phyloP scores from a whole-genome alignment of 2,329 filamentous ascomycete species.

The Neofusicoccum ribis region DNA sequence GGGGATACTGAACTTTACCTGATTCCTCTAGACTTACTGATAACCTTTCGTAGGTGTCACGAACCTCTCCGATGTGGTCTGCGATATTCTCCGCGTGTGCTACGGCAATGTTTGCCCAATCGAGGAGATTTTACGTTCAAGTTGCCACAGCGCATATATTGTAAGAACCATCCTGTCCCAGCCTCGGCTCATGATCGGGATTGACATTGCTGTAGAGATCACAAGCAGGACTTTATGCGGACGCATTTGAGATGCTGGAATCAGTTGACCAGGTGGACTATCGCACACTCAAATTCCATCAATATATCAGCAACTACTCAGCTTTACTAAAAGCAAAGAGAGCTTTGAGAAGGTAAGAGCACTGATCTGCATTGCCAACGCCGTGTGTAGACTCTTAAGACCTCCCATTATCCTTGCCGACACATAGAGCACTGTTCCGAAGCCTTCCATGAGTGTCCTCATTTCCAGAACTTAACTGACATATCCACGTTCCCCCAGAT shows the following conservation, averaged over 20 bases:
- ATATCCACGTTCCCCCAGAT: constrained; percentile 36
- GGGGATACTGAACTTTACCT: constrained; percentile 27
- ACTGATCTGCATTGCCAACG: not conserved
- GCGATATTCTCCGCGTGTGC: constrained; percentile 74
- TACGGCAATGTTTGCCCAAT: constrained; percentile 65
- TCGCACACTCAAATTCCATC: constrained; percentile 74
- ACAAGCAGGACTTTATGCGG: constrained; percentile 68
- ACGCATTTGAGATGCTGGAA: constrained; percentile 63
- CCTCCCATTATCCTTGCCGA: no score
- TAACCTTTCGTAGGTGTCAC: constrained; percentile 44
- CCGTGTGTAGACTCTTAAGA: no score
- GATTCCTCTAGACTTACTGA: constrained; percentile 1
- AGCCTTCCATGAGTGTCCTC: not conserved
- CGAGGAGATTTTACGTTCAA: constrained; percentile 77
- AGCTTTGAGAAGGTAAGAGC: constrained; percentile 55
- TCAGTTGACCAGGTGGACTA: constrained; percentile 58
- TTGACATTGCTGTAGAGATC: constrained; percentile 46
- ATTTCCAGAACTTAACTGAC: not conserved
- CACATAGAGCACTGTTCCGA: not conserved
- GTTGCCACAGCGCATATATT: constrained; percentile 68
- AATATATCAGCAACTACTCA: constrained; percentile 69
- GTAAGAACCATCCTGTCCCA: constrained; percentile 33
- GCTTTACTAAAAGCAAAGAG: constrained; percentile 66
- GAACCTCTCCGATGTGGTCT: constrained; percentile 60
- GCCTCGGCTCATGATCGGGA: not conserved